Conservation (phyloP, 192 early-diverging fungal species). For the Entrophospora sp. region DNA sequence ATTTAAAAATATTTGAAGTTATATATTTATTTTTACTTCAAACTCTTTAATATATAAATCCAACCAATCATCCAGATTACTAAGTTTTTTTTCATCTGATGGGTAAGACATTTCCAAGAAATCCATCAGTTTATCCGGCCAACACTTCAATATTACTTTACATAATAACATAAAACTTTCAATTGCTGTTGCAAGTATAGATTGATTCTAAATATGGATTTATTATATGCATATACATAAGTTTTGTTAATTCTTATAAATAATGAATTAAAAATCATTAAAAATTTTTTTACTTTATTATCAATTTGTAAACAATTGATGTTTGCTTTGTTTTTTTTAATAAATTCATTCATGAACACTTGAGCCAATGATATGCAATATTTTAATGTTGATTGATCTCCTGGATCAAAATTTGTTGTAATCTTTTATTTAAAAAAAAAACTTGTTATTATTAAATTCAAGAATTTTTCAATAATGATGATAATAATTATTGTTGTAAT, state of each 20-base stretch:
- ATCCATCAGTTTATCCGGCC: constrained; percentile 24
- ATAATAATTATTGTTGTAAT: neutral
- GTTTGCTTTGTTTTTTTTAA: constrained; percentile 12
- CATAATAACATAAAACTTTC: constrained; percentile 4
- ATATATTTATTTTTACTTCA: constrained; percentile 18
- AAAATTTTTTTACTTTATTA: constrained; percentile 4
- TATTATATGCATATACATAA: neutral
- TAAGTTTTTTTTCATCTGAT: neutral
- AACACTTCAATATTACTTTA: constrained; percentile 13
- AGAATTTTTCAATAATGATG: too few relatives aligned
- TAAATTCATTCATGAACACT: constrained; percentile 24
- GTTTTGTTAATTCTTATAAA: neutral
- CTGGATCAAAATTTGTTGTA: neutral
- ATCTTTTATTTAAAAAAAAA: too few relatives aligned
- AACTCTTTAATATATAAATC: constrained; percentile 16
- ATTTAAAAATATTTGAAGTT: neutral
- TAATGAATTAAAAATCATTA: neutral
- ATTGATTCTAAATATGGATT: neutral
- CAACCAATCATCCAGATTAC: constrained; percentile 19
- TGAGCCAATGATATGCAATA: constrained; percentile 17
- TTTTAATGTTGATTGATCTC: neutral
- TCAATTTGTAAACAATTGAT: neutral
- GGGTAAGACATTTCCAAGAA: constrained; percentile 13
- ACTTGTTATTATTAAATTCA: too few relatives aligned
- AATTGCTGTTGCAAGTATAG: constrained; percentile 17